Evolutionary conservation across 192 early-diverging fungal species (phyloP).

Genomic region (Linnemannia schmuckeri): DNA sequence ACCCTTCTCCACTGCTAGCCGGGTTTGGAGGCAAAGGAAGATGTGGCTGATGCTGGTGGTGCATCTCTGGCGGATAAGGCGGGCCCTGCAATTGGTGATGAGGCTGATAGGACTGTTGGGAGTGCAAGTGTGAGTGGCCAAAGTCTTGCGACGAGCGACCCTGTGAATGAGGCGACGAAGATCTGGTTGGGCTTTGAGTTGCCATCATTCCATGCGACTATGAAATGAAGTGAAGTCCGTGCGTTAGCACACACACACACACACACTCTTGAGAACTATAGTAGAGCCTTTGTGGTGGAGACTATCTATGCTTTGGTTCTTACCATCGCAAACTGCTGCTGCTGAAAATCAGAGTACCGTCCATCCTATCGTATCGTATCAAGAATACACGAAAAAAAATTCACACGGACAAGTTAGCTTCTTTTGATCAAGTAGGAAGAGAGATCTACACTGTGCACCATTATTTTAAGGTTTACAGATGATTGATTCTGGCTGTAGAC

Average conservation of each 20-base stretch:
- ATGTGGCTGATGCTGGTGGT: conserved; percentile 19
- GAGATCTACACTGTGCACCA: neutral
- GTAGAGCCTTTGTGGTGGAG: neutral
- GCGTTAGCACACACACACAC: neutral
- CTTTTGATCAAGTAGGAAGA: neutral
- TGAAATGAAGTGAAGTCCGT: neutral
- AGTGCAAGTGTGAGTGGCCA: neutral
- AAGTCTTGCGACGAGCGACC: conserved; percentile 7
- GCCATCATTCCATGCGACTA: conserved; percentile 37
- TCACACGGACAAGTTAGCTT: neutral
- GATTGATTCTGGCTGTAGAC: conserved; percentile 24
- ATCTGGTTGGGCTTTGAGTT: conserved; percentile 28
- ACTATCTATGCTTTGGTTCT: neutral
- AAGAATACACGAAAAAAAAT: neutral
- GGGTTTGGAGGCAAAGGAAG: neutral
- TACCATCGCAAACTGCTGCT: conserved; percentile 32
- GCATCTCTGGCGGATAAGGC: neutral
- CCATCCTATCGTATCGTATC: conserved; percentile 14
- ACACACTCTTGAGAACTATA: neutral
- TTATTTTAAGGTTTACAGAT: conserved; percentile 12
- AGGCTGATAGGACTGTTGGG: conserved; percentile 24
- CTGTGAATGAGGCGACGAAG: conserved; percentile 1
- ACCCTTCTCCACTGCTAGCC: neutral
- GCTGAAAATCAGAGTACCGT: conserved; percentile 27
- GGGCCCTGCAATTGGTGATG: neutral